A percentile compares a stretch with the other conserved stretches of the same genome.
phyloP scores from a whole-genome alignment of 148 eudicot genomes.

The Limonium bicolor region DNA sequence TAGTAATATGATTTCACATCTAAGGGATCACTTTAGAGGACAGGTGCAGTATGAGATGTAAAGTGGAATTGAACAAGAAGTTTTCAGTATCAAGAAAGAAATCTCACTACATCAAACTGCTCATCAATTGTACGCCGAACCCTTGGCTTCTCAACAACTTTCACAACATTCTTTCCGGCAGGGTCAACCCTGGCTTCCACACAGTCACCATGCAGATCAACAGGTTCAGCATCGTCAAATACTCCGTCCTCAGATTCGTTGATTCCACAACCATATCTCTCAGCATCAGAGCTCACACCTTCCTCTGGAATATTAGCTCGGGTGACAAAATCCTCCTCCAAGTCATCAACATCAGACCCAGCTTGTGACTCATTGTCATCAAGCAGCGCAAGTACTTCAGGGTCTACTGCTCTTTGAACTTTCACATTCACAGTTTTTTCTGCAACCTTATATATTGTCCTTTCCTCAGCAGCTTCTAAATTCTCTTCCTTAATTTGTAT shows the following conservation, averaged over 20 bases:
- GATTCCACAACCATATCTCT: constrained; percentile 11
- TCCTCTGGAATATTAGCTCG: constrained; percentile 55
- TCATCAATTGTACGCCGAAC: constrained; percentile 55
- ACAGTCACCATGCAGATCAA: constrained; percentile 7
- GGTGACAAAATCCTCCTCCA: constrained; percentile 90
- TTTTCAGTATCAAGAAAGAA: background rate
- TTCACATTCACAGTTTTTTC: constrained; percentile 48
- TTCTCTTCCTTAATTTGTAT: constrained; percentile 24
- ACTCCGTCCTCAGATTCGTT: constrained; percentile 13
- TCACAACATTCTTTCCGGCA: background rate
- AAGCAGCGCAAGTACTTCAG: constrained; percentile 64
- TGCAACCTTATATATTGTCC: constrained; percentile 45
- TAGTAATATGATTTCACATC: background rate
- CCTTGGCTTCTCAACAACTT: constrained; percentile 32
- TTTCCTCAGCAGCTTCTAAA: constrained; percentile 33
- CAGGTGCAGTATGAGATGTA: background rate
- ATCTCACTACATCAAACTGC: constrained; percentile 77
- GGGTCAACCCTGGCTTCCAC: constrained; percentile 8
- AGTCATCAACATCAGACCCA: constrained; percentile 75
- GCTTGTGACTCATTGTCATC: constrained; percentile 54
- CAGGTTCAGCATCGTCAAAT: constrained; percentile 6
- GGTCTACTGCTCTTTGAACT: constrained; percentile 65
- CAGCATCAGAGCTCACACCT: constrained; percentile 15
- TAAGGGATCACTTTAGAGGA: background rate
- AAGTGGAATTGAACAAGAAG: background rate